Conservation (phyloP, 2,329 filamentous ascomycete genomes). For the Hypoxylon sp. region DNA sequence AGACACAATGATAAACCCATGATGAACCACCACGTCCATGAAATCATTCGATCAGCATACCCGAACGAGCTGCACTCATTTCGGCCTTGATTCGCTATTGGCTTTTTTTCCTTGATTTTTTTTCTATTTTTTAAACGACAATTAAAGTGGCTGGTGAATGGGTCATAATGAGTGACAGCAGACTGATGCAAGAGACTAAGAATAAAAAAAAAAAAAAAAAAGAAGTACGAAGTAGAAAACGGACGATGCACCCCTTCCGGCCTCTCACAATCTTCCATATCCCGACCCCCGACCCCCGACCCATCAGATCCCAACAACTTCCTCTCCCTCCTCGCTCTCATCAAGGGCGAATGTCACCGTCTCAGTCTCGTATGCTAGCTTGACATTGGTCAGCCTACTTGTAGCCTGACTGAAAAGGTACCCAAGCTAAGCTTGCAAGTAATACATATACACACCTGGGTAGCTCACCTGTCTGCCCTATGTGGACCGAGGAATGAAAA, state of each 20-base stretch:
- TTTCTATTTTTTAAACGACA: neutral
- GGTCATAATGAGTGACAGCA: no score
- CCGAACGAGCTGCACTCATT: neutral
- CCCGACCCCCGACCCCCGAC: neutral
- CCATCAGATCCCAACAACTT: neutral
- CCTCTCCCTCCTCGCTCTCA: neutral
- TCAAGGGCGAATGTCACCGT: neutral
- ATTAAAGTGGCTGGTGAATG: neutral
- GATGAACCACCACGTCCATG: neutral
- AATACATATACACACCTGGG: slow-evolving; percentile 1
- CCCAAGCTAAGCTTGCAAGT: neutral
- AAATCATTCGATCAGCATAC: neutral
- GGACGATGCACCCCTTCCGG: neutral
- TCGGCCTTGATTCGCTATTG: neutral
- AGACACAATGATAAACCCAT: no score
- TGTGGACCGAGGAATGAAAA: neutral
- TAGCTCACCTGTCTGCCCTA: slow-evolving; percentile 10
- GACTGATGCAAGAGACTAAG: neutral
- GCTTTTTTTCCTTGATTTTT: neutral
- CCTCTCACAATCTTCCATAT: neutral
- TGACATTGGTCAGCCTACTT: neutral
- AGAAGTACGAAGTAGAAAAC: neutral
- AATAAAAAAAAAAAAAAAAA: neutral
- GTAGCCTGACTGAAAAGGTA: neutral
- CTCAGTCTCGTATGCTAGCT: neutral